phyloP scores from a whole-genome alignment of 768 basidiomycete genomes.

The Boletus insuetus region DNA sequence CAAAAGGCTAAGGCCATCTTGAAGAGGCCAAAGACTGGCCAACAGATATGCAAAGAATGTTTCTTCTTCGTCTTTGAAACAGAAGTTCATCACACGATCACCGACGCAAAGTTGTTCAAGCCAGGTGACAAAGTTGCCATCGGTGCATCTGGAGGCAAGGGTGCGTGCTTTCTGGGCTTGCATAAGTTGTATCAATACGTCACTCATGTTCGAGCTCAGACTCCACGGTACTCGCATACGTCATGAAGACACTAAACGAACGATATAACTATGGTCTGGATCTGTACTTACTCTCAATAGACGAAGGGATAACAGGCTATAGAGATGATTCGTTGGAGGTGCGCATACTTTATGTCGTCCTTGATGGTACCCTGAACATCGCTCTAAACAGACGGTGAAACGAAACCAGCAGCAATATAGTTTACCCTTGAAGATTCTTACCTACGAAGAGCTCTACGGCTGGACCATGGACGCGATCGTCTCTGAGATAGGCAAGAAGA shows the following conservation, averaged over 20 bases:
- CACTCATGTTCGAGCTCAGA: constrained; percentile 46
- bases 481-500: constrained; percentile 91
- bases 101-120: constrained; percentile 76
- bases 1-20: constrained; percentile 77
- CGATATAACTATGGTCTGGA: constrained; percentile 91
- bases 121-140: constrained; percentile 93
- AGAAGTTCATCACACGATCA: constrained; percentile 96
- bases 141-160: constrained; percentile 98
- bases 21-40: constrained; percentile 94
- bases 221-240: constrained; percentile 95
- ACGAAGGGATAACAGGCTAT: constrained; percentile 98
- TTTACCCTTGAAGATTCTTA: constrained; percentile 93
- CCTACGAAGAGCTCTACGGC: constrained; percentile 94
- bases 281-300: constrained; percentile 91
- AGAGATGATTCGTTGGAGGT: constrained; percentile 97
- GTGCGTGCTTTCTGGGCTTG: constrained; percentile 38
- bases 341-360: constrained; percentile 6
- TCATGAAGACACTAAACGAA: constrained; percentile 94
- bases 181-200: not conserved
- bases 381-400: constrained; percentile 78
- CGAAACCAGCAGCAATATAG: constrained; percentile 94
- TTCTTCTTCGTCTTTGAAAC: constrained; percentile 98
- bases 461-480: constrained; percentile 99
- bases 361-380: constrained; percentile 2
- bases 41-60: constrained; percentile 94